Conservation (phyloP, 805 yeast genomes). For the Ogataea allantospora region DNA sequence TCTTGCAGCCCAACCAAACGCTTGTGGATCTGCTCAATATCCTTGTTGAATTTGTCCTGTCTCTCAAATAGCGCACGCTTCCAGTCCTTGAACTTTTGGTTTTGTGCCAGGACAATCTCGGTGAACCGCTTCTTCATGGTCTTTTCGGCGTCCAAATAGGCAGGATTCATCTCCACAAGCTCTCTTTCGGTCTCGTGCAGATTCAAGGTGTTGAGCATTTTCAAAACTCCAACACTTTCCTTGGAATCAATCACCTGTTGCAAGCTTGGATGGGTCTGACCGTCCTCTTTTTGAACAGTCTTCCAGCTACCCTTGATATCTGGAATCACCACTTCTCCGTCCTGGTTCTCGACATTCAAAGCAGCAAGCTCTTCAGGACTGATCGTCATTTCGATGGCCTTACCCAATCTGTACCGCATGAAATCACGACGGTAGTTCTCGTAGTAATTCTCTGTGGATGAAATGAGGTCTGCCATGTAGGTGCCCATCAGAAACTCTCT, state of each 20-base stretch:
- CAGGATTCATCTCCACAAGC: conserved; percentile 44
- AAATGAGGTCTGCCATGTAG: conserved; percentile 73
- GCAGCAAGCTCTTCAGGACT: conserved; percentile 22
- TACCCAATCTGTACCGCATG: conserved; percentile 38
- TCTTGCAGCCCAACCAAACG: conserved; percentile 39
- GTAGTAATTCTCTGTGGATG: conserved; percentile 75
- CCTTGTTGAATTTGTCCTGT: conserved; percentile 56
- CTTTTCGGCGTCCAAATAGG: conserved; percentile 43
- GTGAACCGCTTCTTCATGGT: conserved; percentile 43
- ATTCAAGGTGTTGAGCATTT: conserved; percentile 38
- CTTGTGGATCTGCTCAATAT: conserved; percentile 44
- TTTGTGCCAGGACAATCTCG: conserved; percentile 47
- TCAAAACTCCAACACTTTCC: conserved; percentile 36
- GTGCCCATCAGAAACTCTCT: conserved; percentile 64
- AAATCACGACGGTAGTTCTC: conserved; percentile 64
- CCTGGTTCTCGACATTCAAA: conserved; percentile 19
- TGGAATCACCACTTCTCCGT: conserved; percentile 24
- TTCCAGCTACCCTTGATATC: conserved; percentile 28
- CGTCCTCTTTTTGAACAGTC: conserved; percentile 19
- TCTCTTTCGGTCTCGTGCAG: conserved; percentile 38
- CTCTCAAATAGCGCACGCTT: conserved; percentile 51
- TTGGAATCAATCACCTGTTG: conserved; percentile 29
- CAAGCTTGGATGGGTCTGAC: conserved; percentile 27
- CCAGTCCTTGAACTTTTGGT: conserved; percentile 61
- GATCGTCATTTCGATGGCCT: conserved; percentile 26